Conservation (phyloP, 768 basidiomycete species). For the Albatrellus ellisii region DNA sequence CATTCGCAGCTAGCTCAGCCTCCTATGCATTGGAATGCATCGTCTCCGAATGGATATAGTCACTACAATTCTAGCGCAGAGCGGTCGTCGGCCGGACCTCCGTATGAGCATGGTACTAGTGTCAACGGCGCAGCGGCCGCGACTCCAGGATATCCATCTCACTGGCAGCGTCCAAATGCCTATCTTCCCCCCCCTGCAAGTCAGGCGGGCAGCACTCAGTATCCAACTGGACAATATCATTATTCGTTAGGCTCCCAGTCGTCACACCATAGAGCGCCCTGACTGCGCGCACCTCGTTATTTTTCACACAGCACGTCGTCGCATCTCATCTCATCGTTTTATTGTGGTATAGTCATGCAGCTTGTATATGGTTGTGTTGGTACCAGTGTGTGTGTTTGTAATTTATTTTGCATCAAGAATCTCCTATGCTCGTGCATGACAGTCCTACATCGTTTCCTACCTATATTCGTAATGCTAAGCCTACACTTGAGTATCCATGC, state of each 20-base stretch:
- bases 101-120: neutral
- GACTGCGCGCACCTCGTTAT: neutral
- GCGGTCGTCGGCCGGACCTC: constrained; percentile 6
- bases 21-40: constrained; percentile 3
- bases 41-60: constrained; percentile 1
- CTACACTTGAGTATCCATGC: too few relatives aligned
- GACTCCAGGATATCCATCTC: neutral
- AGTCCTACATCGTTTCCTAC: too few relatives aligned
- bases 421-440: too few relatives aligned
- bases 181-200: neutral
- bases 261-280: constrained; percentile 12
- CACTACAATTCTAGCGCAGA: constrained; percentile 5
- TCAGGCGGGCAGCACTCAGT: neutral
- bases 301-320: neutral
- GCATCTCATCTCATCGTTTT: too few relatives aligned
- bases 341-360: too few relatives aligned
- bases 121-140: neutral
- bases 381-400: too few relatives aligned
- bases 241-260: constrained; percentile 6
- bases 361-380: too few relatives aligned
- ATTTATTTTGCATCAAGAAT: too few relatives aligned
- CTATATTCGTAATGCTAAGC: too few relatives aligned
- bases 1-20: neutral
- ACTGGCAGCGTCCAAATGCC: neutral
- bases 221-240: constrained; percentile 4